Evolutionary conservation across 139 green algal genomes (phyloP), one percentile per base, ranked within the genome.

Genomic region (Chloropicon primus): DNA sequence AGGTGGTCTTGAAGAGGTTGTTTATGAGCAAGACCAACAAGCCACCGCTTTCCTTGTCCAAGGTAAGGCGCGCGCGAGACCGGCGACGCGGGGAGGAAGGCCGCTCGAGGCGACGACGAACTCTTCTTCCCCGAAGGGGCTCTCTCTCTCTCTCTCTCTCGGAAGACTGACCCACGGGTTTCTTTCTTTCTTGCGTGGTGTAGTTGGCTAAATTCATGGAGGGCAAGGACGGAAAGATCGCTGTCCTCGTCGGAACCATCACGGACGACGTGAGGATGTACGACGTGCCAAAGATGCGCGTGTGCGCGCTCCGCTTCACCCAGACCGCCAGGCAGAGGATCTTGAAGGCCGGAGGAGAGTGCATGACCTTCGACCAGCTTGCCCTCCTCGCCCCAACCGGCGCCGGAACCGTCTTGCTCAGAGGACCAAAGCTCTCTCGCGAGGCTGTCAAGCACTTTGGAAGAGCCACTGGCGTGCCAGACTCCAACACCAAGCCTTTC

Each of bases 381-480:
- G 96, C 96, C 2, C 90, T 99, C 74, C 74, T 88, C 53, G 85
- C 87, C 26, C 96, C 96, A 10, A 99, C 91, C 22, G 96, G 96
- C 80, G 86, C 91, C 82, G 86, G 54, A 72, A 84, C 80, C 22
- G 85, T 97, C 24, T 87, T 99, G 84, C 88, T 99, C 79, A 92
- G 95, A 74, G 96, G 96, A 79, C 90, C 88, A 75, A 98, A 97
- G 91, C 96, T 92, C 84, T 80, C 85, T 26, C 93, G 96, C 72
- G 95, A 98, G 89, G 94, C 95, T 22, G 82, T 92, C 79, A 97
- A 95, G 90, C 95, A 99, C 91, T 98, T 98, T 81, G 95, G 96
- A 71, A 76, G 79, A 23, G 92, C 26, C 71, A 2, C 17, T 28
- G 82, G 91, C 86, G 91, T 96, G 80, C 93, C 93, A 28, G 84